phyloP scores from a whole-genome alignment of 306 rosid species.

The Citrullus colocynthis region DNA sequence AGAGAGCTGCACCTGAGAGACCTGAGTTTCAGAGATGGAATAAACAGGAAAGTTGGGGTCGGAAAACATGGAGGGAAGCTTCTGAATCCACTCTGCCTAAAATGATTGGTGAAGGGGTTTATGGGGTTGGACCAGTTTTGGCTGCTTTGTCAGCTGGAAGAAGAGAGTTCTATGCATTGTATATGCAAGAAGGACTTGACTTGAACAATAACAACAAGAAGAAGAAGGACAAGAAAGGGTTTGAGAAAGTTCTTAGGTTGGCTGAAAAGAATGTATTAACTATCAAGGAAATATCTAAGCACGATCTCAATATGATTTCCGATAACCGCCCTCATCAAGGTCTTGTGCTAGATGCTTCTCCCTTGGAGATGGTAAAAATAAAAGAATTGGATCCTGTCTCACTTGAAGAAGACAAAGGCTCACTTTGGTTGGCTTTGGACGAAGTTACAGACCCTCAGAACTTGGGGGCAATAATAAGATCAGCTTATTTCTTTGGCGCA shows the following conservation, averaged over 20 bases:
- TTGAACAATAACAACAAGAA: slow-evolving; percentile 67
- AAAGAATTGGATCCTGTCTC: slow-evolving; percentile 62
- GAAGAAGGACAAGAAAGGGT: slow-evolving; percentile 96
- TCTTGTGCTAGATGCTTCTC: slow-evolving; percentile 81
- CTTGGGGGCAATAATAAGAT: slow-evolving; percentile 86
- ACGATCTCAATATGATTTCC: slow-evolving; percentile 85
- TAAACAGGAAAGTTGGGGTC: slow-evolving; percentile 71
- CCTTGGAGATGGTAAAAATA: slow-evolving; percentile 74
- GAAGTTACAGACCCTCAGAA: slow-evolving; percentile 96
- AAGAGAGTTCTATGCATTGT: slow-evolving; percentile 79
- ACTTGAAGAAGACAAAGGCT: slow-evolving; percentile 44
- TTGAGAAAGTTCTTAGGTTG: slow-evolving; percentile 58
- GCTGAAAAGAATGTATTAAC: slow-evolving; percentile 59
- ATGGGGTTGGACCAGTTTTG: slow-evolving; percentile 92
- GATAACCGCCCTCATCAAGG: slow-evolving; percentile 96
- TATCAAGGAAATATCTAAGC: slow-evolving; percentile 64
- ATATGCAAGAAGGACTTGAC: slow-evolving; percentile 83
- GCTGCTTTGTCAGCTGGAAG: slow-evolving; percentile 86
- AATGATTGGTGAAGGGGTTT: slow-evolving; percentile 79
- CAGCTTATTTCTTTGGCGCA: slow-evolving; percentile 80
- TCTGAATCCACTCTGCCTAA: slow-evolving; percentile 63
- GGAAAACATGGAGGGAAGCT: slow-evolving; percentile 82
- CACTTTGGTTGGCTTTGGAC: slow-evolving; percentile 89
- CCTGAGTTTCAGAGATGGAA: slow-evolving; percentile 66
- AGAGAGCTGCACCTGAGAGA: slow-evolving; percentile 31